Evolutionary conservation across 441 rosid species (phyloP).

Genomic region (Daphne laureola): DNA sequence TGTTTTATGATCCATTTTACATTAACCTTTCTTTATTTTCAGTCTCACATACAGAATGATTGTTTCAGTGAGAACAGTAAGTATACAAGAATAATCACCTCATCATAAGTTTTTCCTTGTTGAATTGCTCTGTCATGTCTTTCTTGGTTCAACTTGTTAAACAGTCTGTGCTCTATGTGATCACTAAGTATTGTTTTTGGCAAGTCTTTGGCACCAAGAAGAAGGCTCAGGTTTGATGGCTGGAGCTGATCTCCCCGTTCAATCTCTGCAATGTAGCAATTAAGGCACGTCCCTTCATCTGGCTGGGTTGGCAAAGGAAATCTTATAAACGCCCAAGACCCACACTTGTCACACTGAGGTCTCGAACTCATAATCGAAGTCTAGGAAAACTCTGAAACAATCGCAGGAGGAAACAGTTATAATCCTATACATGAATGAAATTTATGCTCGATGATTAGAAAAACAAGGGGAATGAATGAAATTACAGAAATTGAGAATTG

Average conservation of each 20-base stretch:
- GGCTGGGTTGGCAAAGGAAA: slow-evolving; percentile 73
- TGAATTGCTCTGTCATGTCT: slow-evolving; percentile 84
- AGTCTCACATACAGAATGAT: no score
- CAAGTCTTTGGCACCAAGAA: slow-evolving; percentile 96
- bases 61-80: no score
- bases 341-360: slow-evolving; percentile 97
- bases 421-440: no score
- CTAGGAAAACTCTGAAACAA: no score
- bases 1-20: no score
- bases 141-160: slow-evolving; percentile 75
- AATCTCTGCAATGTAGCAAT: slow-evolving; percentile 86
- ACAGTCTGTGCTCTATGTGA: slow-evolving; percentile 89
- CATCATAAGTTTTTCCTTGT: slow-evolving; percentile 86
- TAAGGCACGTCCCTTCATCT: slow-evolving; percentile 98
- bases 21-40: no score
- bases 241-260: slow-evolving; percentile 85
- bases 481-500: no score
- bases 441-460: no score
- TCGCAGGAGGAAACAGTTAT: no score
- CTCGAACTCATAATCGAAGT: no score
- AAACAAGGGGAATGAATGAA: no score
- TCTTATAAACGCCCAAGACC: slow-evolving; percentile 98
- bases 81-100: slow-evolving; percentile 38
- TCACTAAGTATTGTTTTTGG: slow-evolving; percentile 96
- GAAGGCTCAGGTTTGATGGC: slow-evolving; percentile 96